These are phyloP conservation scores for Prunus dulcis DNA, from an alignment of 306 rosid genomes.

Conservation along the genomic window DNA sequence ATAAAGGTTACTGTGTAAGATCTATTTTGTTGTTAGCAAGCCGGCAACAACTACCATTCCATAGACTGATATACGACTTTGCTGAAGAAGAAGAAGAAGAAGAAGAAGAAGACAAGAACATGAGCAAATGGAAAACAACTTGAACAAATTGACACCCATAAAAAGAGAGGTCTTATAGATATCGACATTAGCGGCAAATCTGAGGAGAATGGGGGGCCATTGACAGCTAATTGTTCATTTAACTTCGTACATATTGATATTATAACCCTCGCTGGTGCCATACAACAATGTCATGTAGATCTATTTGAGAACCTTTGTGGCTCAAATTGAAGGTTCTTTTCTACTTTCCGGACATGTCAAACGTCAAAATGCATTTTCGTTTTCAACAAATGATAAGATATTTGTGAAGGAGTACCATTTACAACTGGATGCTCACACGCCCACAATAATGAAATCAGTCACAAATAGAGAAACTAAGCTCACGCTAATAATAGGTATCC, in stretches of 20 bases:
- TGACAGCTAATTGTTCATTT: background rate
- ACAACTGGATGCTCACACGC: background rate
- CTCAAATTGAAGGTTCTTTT: background rate
- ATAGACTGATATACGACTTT: background rate
- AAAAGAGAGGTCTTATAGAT: background rate
- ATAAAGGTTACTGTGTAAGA: no score
- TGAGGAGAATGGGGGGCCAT: background rate
- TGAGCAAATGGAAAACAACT: background rate
- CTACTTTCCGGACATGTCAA: background rate
- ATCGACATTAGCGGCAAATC: slow-evolving; percentile 14
- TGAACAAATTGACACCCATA: background rate
- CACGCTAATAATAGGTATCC: background rate
- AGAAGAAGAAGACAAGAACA: background rate
- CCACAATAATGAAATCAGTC: background rate
- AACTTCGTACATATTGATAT: background rate
- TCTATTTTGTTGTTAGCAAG: background rate
- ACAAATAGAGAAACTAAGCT: no score
- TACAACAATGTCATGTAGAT: background rate
- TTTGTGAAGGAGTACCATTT: background rate
- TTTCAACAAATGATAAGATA: background rate
- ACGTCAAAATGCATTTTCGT: background rate
- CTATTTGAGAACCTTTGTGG: background rate
- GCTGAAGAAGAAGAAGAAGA: background rate
- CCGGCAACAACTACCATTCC: background rate
- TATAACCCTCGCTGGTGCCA: background rate